Evolutionary conservation across 345 rosid species (phyloP), one percentile per base, ranked within the genome.

Genomic region (Salix purpurea): DNA sequence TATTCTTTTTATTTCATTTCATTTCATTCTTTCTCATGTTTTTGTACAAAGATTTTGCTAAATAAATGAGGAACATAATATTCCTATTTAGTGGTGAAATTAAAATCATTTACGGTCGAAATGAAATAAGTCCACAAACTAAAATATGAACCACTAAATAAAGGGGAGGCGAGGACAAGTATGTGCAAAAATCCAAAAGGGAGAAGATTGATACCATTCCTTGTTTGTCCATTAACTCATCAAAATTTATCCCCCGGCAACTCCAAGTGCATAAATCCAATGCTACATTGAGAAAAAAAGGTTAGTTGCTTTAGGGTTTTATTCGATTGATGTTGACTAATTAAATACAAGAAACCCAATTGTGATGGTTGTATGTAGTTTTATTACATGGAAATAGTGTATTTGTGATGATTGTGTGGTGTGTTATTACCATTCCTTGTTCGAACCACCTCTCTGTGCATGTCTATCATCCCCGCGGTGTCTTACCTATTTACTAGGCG

Each of bases 391-490:
- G 37, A 34, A 34, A 34, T 34, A 34, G 37, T 34, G 37, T 34
- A 34, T 34, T 34, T 34, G 37, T 34, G 6, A 34, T 34, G 37
- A 4, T 5, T 34, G 37, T 34, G 37, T 34, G 37, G 1, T 5
- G 6, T 34, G 7, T 34, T 34, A 34, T 34, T 24, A 24, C 26
- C 26, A 24, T 24, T 24, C 26, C 26, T 24, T 24, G 34, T 32
- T 32, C 34, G 34, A 32, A 5, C 5, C 34, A 32, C 0, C 0
- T 32, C 5, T 32, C 0, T 32, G 34, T 32, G 1, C 5, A 32
- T 32, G 34, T 4, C 5, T 4, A 4, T 32, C 34, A 32, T 4
- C 0, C 0, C 0, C 34, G 5, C 5, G 34, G 0, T 32, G 1
- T 4, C 5, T 32, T 32, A 4, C 0, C 4, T 32, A 5, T 32